Base-by-base conservation (phyloP, 2,329 filamentous ascomycete species). In the Pseudocercospora ulei region DNA sequence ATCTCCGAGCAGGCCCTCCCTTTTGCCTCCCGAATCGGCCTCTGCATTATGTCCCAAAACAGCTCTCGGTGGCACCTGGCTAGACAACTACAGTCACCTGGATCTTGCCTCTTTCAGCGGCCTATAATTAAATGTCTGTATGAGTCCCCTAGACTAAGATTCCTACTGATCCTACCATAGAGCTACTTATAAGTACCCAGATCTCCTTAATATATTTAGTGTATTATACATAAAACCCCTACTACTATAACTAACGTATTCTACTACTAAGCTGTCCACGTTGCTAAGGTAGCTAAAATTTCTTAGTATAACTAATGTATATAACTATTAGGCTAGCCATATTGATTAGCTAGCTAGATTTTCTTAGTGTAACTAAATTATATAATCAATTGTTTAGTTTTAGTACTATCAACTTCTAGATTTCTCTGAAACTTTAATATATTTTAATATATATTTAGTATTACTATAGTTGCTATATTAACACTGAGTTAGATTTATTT, bases 311-410 rank as follows among this genome's bases (percentile, higher is more conserved):
- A 27, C 25, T 27, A 4, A 4, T 12, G 3, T 12, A 12, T 27
- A 27, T 27, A 12, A 27, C 14, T 12, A 12, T 12, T 27, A 3
- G 14, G 11, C 14, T 27, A 27, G 11, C 14, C 14, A 11, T 27
- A 27, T 27, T 27, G 14, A 6, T 12, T 4, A 12, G 9, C 25
- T 27, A 27, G 25, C 14, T 27, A 27, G 14, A 27, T 12, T 3
- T 12, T 27, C 9, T 27, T 27, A 27, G 11, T 27, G 14, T 12
- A 12, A 27, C 25, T 27, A 4, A 4, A 9, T 12, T 12, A 12
- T 27, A 27, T 27, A 12, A 27, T 27, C 11, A 12, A 27, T 27
- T 5, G 14, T 27, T 27, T 27, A 27, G 11, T 27, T 27, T n/a
- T 27, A 27, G 11, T 27, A 27, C 25, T 27, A 4, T 27, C 14